Evolutionary conservation across 2,329 filamentous ascomycete genomes (phyloP).

Genomic region (Xylaria sp.): DNA sequence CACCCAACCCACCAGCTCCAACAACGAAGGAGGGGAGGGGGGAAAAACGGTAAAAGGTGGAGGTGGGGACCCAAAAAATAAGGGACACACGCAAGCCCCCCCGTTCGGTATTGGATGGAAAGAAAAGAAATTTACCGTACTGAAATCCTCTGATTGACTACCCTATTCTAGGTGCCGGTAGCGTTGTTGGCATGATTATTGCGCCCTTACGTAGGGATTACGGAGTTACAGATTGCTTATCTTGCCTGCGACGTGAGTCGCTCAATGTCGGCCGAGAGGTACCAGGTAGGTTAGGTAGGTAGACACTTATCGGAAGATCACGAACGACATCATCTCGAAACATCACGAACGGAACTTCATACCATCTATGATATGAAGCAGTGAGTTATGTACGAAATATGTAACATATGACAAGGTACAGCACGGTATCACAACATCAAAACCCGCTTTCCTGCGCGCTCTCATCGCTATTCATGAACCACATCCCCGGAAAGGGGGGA

Average conservation of each 20-base stretch:
- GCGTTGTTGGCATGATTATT: no score
- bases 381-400: neutral
- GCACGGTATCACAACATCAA: neutral
- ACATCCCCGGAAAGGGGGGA: neutral
- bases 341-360: neutral
- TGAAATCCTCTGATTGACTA: no score
- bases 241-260: no score
- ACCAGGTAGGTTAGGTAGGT: no score
- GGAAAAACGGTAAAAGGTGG: neutral
- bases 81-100: neutral
- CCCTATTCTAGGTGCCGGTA: no score
- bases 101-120: neutral
- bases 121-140: no score
- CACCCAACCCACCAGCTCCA: no score
- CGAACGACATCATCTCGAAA: no score
- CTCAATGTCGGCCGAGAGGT: no score
- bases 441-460: neutral
- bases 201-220: no score
- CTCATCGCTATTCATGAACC: neutral
- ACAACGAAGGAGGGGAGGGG: neutral
- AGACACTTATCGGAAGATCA: no score
- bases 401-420: neutral
- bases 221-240: no score
- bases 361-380: conserved; percentile 1
- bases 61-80: neutral